A percentile compares a stretch with the other conserved stretches of the same genome.
phyloP scores from a whole-genome alignment of 1,284 basidiomycete genomes.

The Hymenochaete sp. region DNA sequence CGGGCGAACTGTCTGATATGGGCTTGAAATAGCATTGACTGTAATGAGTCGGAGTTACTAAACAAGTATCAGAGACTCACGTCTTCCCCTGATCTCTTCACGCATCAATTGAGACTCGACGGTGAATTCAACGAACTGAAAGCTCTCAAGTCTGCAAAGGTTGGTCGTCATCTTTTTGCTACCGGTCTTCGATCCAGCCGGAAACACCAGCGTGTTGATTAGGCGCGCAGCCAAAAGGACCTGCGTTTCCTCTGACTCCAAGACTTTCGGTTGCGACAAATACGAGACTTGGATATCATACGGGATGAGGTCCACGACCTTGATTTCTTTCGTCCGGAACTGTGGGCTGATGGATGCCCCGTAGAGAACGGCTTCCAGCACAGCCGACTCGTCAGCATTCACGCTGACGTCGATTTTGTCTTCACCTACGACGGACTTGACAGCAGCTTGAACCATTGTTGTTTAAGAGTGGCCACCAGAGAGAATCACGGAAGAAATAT shows the following conservation, averaged over 20 bases:
- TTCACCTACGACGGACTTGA: constrained; percentile 70
- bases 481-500: constrained; percentile 84
- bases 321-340: constrained; percentile 95
- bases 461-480: constrained; percentile 86
- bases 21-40: no score
- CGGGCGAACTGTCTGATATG: no score
- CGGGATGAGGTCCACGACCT: constrained; percentile 64
- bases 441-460: constrained; percentile 83
- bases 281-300: constrained; percentile 76
- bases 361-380: constrained; percentile 88
- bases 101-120: no score
- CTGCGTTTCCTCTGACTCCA: constrained; percentile 16
- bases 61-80: no score
- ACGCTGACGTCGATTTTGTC: constrained; percentile 87
- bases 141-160: no score
- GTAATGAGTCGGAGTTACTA: no score
- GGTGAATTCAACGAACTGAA: no score
- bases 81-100: no score
- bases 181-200: constrained; percentile 62
- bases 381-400: constrained; percentile 95
- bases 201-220: constrained; percentile 70
- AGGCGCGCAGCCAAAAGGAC: constrained; percentile 39
- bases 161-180: constrained; percentile 80
- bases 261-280: constrained; percentile 46
- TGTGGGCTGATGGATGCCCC: constrained; percentile 85